Evolutionary conservation across 1,139 yeast genomes (phyloP).

Genomic region (Pichia sp.): DNA sequence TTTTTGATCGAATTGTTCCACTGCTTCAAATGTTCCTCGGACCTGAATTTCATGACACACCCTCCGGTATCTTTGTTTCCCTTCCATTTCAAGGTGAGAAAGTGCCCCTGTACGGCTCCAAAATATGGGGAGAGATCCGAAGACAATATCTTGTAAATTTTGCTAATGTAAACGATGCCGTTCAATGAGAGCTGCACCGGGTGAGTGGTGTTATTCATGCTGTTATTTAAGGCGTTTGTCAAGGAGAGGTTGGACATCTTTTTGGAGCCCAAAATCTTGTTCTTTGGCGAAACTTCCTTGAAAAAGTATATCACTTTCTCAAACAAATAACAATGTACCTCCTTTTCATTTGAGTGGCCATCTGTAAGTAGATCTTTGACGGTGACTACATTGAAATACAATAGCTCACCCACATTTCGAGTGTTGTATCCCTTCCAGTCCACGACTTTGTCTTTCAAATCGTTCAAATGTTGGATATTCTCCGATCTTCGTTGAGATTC

Average conservation of each 20-base stretch:
- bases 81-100: conserved; percentile 69
- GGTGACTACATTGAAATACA: conserved; percentile 72
- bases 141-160: conserved; percentile 24
- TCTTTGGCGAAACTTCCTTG: conserved; percentile 36
- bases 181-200: conserved; percentile 24
- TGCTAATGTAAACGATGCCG: conserved; percentile 31
- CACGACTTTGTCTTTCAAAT: conserved; percentile 64
- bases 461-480: conserved; percentile 67
- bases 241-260: conserved; percentile 39
- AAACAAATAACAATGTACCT: conserved; percentile 83
- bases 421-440: conserved; percentile 95
- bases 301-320: conserved; percentile 78
- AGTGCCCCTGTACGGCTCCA: conserved; percentile 39
- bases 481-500: conserved; percentile 94
- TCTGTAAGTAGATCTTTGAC: conserved; percentile 50
- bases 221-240: conserved; percentile 7
- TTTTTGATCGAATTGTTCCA: conserved; percentile 47
- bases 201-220: not conserved
- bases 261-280: conserved; percentile 34
- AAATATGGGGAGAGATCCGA: conserved; percentile 32
- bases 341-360: conserved; percentile 69
- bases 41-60: conserved; percentile 61
- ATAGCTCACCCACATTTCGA: conserved; percentile 76
- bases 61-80: conserved; percentile 75
- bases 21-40: conserved; percentile 65